Evolutionary conservation across 2,329 filamentous ascomycete genomes (phyloP).

Genomic region (Epichloe coenophiala): DNA sequence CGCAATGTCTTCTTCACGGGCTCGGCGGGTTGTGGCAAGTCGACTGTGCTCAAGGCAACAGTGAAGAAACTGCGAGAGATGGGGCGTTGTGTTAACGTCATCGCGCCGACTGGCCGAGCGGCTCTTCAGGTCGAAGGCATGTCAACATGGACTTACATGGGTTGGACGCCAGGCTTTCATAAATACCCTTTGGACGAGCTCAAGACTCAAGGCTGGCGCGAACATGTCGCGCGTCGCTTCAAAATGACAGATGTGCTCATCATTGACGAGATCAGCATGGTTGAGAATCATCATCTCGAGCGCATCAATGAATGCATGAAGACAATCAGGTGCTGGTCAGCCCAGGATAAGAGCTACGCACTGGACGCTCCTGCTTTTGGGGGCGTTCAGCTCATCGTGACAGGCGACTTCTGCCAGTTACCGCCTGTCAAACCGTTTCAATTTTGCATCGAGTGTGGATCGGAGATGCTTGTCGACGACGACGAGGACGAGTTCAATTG

Average conservation of each 20-base stretch:
- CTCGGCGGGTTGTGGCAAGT: constrained; percentile 35
- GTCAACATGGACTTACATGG: constrained; percentile 44
- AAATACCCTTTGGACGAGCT: not conserved
- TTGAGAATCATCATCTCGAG: constrained; percentile 31
- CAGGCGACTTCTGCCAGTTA: constrained; percentile 43
- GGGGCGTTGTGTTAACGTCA: constrained; percentile 27
- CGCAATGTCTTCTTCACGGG: constrained; percentile 52
- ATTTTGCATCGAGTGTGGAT: constrained; percentile 10
- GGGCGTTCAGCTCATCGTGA: constrained; percentile 14
- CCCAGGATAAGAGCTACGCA: not conserved
- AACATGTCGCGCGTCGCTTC: constrained; percentile 21
- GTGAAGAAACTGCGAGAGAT: constrained; percentile 5
- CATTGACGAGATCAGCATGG: constrained; percentile 55
- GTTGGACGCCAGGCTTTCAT: constrained; percentile 31
- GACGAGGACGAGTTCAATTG: not conserved
- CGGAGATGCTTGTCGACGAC: constrained; percentile 8
- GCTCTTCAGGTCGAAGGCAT: constrained; percentile 42
- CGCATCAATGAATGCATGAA: constrained; percentile 20
- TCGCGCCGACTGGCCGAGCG: constrained; percentile 47
- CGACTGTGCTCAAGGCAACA: constrained; percentile 13
- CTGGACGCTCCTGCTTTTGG: constrained; percentile 11
- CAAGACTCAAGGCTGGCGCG: not conserved
- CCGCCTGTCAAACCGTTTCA: constrained; percentile 44
- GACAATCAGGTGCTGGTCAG: not conserved
- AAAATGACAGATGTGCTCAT: constrained; percentile 38